Evolutionary conservation across 257 asterid genomes (phyloP).

Genomic region (Pogostemon cablin): DNA sequence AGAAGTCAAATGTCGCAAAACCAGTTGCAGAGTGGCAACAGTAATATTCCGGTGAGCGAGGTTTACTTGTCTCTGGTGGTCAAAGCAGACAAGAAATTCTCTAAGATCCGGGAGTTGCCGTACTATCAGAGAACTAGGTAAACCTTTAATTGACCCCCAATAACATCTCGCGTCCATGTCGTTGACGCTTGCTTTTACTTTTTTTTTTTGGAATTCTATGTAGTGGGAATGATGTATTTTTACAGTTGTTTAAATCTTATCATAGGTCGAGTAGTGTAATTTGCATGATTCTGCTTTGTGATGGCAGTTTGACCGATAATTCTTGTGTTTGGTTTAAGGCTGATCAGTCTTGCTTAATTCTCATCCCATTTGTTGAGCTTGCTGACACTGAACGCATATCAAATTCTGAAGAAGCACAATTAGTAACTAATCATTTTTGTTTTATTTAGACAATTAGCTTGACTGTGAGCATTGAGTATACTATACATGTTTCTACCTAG

Average conservation of each 20-base stretch:
- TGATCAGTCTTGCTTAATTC: constrained; percentile 20
- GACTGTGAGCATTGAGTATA: not conserved
- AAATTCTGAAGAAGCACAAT: constrained; percentile 6
- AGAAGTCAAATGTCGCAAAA: constrained; percentile 58
- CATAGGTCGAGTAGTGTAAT: constrained; percentile 10
- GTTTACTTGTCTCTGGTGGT: constrained; percentile 89
- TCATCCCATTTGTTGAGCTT: constrained; percentile 5
- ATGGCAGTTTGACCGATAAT: constrained; percentile 9
- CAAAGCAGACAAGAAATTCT: constrained; percentile 95
- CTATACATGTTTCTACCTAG: not conserved
- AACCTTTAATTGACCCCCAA: not conserved
- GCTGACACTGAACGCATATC: not conserved
- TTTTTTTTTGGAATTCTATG: not conserved
- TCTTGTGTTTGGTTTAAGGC: constrained; percentile 11
- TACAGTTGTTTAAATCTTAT: not conserved
- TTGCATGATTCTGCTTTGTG: constrained; percentile 18
- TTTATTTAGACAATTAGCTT: not conserved
- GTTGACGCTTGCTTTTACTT: not conserved
- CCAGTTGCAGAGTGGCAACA: constrained; percentile 45
- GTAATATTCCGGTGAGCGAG: constrained; percentile 77
- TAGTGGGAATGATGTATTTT: not conserved
- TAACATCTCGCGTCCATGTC: not conserved
- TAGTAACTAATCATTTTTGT: not conserved
- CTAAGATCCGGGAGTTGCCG: constrained; percentile 94
- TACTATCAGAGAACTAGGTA: constrained; percentile 89